Percentiles rank a stretch among this genome's conserved stretches.
These are phyloP conservation scores for Aspergillus ellipticus DNA, from an alignment of 495 filamentous ascomycete genomes.

Conservation along the genomic window DNA sequence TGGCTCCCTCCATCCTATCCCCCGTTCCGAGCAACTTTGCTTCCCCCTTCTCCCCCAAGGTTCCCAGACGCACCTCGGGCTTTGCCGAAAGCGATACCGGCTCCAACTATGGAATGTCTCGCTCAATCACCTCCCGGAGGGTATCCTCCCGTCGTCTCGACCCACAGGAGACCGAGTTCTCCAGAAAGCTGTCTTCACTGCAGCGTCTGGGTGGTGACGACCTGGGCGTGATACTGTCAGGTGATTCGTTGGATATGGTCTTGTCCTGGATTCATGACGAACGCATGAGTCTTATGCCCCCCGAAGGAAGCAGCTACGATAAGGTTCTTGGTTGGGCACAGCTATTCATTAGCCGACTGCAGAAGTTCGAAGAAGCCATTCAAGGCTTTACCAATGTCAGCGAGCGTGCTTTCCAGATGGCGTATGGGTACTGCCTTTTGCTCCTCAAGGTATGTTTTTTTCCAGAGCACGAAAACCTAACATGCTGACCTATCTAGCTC, in stretches of 20 bases:
- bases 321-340: slow-evolving; percentile 37
- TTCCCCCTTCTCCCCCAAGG: slow-evolving; percentile 3
- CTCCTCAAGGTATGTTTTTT: slow-evolving; percentile 30
- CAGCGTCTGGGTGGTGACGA: slow-evolving; percentile 20
- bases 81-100: slow-evolving; percentile 6
- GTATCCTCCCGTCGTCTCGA: slow-evolving; percentile 22
- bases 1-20: slow-evolving; percentile 3
- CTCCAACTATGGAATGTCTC: slow-evolving; percentile 8
- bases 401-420: slow-evolving; percentile 33
- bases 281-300: slow-evolving; percentile 36
- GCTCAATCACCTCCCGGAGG: slow-evolving; percentile 13
- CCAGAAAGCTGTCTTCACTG: slow-evolving; percentile 18
- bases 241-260: slow-evolving; percentile 25
- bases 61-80: slow-evolving; percentile 7
- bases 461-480: background rate
- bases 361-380: slow-evolving; percentile 33
- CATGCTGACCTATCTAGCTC: slow-evolving; percentile 16
- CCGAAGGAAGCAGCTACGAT: slow-evolving; percentile 39
- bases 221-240: slow-evolving; percentile 1
- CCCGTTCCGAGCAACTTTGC: background rate
- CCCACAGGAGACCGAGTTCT: slow-evolving; percentile 15
- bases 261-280: slow-evolving; percentile 23
- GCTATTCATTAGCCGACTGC: slow-evolving; percentile 21
- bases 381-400: slow-evolving; percentile 35
- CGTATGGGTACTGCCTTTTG: slow-evolving; percentile 36